phyloP scores from a whole-genome alignment of 805 yeast species.

The Phaffomyces thermotolerans region DNA sequence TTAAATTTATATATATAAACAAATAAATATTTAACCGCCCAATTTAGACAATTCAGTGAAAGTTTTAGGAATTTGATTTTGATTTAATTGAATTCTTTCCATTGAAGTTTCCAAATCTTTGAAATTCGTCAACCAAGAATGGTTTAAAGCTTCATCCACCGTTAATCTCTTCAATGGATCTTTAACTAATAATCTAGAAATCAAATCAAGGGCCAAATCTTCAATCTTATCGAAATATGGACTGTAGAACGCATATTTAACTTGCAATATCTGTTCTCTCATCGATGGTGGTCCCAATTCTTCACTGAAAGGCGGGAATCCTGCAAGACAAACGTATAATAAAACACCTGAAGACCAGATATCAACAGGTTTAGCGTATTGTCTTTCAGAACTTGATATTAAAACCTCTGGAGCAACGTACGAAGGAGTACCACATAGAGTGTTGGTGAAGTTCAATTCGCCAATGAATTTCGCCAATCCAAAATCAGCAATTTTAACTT shows the following conservation, averaged over 20 bases:
- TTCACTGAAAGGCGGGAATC: conserved; percentile 81
- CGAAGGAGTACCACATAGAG: conserved; percentile 82
- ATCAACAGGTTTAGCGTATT: conserved; percentile 67
- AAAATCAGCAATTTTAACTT: conserved; percentile 76
- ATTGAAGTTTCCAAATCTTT: background rate
- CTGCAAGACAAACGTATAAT: conserved; percentile 71
- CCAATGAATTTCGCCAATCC: conserved; percentile 63
- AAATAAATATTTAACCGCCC: conserved; percentile 5
- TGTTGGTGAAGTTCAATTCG: conserved; percentile 64
- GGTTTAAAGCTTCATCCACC: conserved; percentile 77
- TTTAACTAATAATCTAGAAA: conserved; percentile 52
- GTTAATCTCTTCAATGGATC: conserved; percentile 68
- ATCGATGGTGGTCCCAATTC: conserved; percentile 74
- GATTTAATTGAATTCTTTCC: background rate
- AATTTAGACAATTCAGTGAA: conserved; percentile 30
- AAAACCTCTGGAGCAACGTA: conserved; percentile 79
- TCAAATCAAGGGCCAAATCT: conserved; percentile 59
- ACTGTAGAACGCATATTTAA: conserved; percentile 64
- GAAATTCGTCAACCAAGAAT: conserved; percentile 64
- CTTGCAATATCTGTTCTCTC: conserved; percentile 65
- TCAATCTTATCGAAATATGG: conserved; percentile 74
- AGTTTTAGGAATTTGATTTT: conserved; percentile 24
- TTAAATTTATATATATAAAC: too few species aligned
- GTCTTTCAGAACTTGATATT: conserved; percentile 37
- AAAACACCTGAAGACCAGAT: conserved; percentile 80